These are phyloP conservation scores for Viola pubescens DNA, from an alignment of 441 rosid species.

Conservation along the genomic window DNA sequence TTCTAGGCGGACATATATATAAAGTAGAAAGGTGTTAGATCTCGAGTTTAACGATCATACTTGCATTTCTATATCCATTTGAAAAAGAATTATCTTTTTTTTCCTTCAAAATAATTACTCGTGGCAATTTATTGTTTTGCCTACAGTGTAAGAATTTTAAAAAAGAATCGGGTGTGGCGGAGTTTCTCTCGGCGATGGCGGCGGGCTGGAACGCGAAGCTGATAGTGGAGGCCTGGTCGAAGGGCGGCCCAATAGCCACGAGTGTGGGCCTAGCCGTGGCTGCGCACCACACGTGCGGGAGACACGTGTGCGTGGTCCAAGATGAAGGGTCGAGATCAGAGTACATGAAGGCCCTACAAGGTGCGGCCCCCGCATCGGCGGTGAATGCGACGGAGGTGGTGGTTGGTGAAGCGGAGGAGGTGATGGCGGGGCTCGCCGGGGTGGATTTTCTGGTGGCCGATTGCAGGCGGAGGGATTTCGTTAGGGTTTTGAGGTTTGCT, in stretches of 20 bases:
- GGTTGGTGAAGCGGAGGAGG: constrained; percentile 46
- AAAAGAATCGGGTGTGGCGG: constrained; percentile 50
- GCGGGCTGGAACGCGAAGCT: constrained; percentile 75
- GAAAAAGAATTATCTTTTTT: background rate
- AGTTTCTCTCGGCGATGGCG: constrained; percentile 75
- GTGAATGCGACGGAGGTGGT: constrained; percentile 30
- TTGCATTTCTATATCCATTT: background rate
- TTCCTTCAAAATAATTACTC: background rate
- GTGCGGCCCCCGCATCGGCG: constrained; percentile 10
- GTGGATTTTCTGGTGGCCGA: constrained; percentile 74
- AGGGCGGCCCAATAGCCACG: constrained; percentile 45
- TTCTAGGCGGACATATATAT: no score
- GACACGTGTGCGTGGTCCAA: constrained; percentile 70
- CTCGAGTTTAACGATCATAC: background rate
- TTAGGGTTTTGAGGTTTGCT: constrained; percentile 45
- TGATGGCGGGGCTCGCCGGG: constrained; percentile 37
- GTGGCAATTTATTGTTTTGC: background rate
- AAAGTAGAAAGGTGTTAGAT: background rate
- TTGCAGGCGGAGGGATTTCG: constrained; percentile 46
- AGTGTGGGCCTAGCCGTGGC: constrained; percentile 66
- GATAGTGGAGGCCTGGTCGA: constrained; percentile 64
- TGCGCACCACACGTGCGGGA: constrained; percentile 49
- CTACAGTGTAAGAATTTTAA: constrained; percentile 36
- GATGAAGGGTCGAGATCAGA: constrained; percentile 53
- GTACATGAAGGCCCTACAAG: constrained; percentile 35